phyloP scores from a whole-genome alignment of 1,284 basidiomycete genomes.

The Heterobasidion irregulare region DNA sequence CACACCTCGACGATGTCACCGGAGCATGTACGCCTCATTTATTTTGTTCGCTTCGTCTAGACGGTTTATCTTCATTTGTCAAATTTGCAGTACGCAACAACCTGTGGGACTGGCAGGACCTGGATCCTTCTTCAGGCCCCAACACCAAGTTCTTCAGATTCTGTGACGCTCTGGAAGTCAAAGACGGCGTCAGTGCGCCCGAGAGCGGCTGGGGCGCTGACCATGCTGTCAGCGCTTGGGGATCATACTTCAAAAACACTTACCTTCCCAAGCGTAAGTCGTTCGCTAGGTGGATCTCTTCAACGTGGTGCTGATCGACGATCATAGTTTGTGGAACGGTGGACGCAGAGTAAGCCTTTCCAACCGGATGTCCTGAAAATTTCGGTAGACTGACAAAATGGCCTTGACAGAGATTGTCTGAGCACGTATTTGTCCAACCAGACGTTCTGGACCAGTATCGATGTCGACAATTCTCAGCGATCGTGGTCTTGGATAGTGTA shows the following conservation, averaged over 20 bases:
- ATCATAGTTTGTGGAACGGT: slow-evolving; percentile 33
- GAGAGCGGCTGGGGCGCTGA: slow-evolving; percentile 54
- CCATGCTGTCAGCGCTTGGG: slow-evolving; percentile 56
- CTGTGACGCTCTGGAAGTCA: slow-evolving; percentile 66
- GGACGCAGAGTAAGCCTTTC: slow-evolving; percentile 11
- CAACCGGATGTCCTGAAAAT: not conserved
- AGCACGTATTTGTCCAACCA: slow-evolving; percentile 45
- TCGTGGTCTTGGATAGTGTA: slow-evolving; percentile 61
- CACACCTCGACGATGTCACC: slow-evolving; percentile 61
- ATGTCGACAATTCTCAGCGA: slow-evolving; percentile 39
- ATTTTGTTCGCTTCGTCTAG: not conserved
- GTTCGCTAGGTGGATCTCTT: not conserved
- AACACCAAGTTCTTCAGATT: slow-evolving; percentile 50
- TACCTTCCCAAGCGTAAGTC: slow-evolving; percentile 34
- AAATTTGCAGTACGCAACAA: slow-evolving; percentile 41
- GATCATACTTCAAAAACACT: slow-evolving; percentile 39
- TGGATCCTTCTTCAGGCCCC: slow-evolving; percentile 36
- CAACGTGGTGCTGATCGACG: not conserved
- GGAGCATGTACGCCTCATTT: slow-evolving; percentile 34
- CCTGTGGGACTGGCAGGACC: slow-evolving; percentile 46
- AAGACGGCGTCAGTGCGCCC: slow-evolving; percentile 38
- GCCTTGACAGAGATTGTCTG: slow-evolving; percentile 37
- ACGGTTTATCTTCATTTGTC: not conserved
- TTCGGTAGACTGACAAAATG: not conserved
- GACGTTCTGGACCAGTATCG: slow-evolving; percentile 41